Conservation (phyloP, 2,329 filamentous ascomycete genomes). For the Fusarium tuaranense region DNA sequence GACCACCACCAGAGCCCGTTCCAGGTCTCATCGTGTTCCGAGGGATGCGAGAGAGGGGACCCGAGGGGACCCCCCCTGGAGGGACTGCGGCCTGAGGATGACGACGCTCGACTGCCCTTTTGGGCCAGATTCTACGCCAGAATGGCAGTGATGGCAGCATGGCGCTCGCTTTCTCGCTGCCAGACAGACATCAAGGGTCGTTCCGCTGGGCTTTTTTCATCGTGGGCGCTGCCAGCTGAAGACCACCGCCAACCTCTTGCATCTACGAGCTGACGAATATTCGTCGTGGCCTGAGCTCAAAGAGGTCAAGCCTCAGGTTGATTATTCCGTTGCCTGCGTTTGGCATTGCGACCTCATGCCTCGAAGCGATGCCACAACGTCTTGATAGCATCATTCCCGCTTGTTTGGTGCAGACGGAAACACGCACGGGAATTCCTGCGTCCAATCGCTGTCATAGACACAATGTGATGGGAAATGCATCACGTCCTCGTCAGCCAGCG, state of each 20-base stretch:
- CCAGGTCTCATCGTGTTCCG: conserved; percentile 14
- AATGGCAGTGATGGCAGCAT: conserved; percentile 37
- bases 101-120: conserved; percentile 47
- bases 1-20: not conserved
- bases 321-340: conserved; percentile 33
- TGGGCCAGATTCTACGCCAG: conserved; percentile 32
- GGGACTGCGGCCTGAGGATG: conserved; percentile 46
- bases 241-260: conserved; percentile 27
- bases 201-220: conserved; percentile 28
- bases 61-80: not conserved
- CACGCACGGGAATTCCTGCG: conserved; percentile 27
- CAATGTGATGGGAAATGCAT: conserved; percentile 16
- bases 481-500: conserved; percentile 8
- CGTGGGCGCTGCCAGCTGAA: conserved; percentile 17
- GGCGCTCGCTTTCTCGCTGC: conserved; percentile 3
- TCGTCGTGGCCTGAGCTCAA: conserved; percentile 43
- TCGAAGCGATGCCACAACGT: conserved; percentile 1
- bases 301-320: conserved; percentile 41
- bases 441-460: conserved; percentile 18
- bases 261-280: conserved; percentile 41
- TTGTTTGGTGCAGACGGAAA: conserved; percentile 32
- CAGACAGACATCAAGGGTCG: conserved; percentile 14
- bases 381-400: conserved; percentile 22
- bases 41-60: conserved; percentile 14
- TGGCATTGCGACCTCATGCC: conserved; percentile 12